These are phyloP conservation scores for Phytophthora foliorum DNA, from an alignment of 352 stramenopile species.

Conservation along the genomic window DNA sequence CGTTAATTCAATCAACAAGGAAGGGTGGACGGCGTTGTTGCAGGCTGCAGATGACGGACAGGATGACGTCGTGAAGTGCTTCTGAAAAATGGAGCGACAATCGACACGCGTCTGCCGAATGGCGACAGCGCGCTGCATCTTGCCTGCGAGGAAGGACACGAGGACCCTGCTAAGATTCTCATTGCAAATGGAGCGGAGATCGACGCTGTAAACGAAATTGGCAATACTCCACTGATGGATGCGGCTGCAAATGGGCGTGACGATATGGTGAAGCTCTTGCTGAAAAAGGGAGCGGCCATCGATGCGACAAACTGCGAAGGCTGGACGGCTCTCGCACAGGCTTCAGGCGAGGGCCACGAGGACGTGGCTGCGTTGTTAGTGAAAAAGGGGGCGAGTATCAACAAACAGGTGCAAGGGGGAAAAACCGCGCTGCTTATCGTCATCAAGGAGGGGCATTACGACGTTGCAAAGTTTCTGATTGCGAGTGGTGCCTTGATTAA, in stretches of 20 bases:
- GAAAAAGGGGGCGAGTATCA: neutral
- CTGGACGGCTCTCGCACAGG: conserved; percentile 2
- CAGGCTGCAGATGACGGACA: neutral
- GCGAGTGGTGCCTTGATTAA: conserved; percentile 1
- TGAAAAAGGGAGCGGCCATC: conserved; percentile 3
- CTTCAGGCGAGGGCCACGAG: neutral
- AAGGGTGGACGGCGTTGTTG: conserved; percentile 12
- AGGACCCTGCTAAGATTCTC: conserved; percentile 2
- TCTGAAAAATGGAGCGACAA: neutral
- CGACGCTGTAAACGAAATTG: neutral
- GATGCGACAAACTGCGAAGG: neutral
- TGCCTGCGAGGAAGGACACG: neutral
- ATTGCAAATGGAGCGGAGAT: neutral
- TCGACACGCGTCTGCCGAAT: neutral
- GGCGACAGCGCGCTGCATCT: neutral
- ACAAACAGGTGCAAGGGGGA: neutral
- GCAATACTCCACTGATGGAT: neutral
- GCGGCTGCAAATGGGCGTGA: conserved; percentile 1
- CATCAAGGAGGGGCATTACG: neutral
- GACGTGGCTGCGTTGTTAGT: neutral
- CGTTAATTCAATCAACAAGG: neutral
- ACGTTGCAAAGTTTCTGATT: conserved; percentile 1
- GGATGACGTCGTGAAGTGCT: neutral
- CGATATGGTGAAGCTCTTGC: conserved; percentile 3
- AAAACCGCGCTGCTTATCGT: conserved; percentile 1